Evolutionary conservation across 1,284 basidiomycete genomes (phyloP), one percentile per base, ranked within the genome.

Genomic region (Marasmius fiardii): DNA sequence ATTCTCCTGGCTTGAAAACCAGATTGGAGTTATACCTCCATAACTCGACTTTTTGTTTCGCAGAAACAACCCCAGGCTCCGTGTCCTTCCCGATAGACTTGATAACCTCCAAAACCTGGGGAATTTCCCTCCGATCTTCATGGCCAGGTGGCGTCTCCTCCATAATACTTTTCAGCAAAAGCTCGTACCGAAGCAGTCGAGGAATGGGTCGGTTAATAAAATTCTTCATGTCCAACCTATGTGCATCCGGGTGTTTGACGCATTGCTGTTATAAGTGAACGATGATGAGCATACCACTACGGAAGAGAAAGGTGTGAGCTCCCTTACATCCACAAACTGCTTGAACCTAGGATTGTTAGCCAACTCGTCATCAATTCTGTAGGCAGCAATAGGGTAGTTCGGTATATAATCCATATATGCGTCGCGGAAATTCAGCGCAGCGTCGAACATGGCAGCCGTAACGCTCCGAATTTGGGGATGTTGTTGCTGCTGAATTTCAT

Each of bases 401-500:
- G 93, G 88, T 43, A 94, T 88, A 65, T 97, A 98, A 63, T 92
- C 86, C 79, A 93, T 85, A 69, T 99, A 99, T 16, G 91, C 91
- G 52, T 94, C 90, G 10, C 90, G 83, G 82, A 96, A 98, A 68
- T 95, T 93, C 55, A 98, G 77, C 2, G 92, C 92, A 0, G 94
- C 92, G 64, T 93, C 88, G 54, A 94, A 85, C 48, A 98, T 79
- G 1, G 93, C 80, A 50, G 94, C 93, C 2, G 92, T 93, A 61
- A 99, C 80, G 56, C 84, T 89, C 49, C 85, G 83, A 57, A 98
- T 86, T 49, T 81, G 70, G 0, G 95, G 95, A 67, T 95, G 91
- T 67, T 98, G 88, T 59, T 97, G 92, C 6, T 89, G 78, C 71
- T 99, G 96, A 48, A 95, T 86, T 43, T 89, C 83, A 59, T 93